phyloP scores from a whole-genome alignment of 2,329 filamentous ascomycete species.

The Colletotrichum sp. region DNA sequence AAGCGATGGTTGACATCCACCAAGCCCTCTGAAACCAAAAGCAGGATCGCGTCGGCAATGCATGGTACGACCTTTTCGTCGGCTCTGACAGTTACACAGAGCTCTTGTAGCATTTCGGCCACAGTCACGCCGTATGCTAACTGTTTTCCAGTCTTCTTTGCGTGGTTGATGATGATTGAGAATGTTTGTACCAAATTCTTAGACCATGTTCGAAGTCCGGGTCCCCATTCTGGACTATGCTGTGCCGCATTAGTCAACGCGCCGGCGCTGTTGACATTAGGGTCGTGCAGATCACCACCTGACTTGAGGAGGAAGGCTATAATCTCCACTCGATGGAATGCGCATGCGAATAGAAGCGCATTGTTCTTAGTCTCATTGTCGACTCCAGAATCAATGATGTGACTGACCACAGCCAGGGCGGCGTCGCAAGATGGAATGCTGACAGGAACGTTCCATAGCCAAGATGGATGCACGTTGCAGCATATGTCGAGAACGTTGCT shows the following conservation, averaged over 20 bases:
- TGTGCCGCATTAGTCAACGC: too few species aligned
- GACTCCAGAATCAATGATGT: fast-evolving
- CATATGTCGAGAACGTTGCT: background rate
- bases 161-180: background rate
- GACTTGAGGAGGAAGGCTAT: fast-evolving
- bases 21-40: background rate
- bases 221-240: too few species aligned
- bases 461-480: fast-evolving
- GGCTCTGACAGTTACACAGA: too few species aligned
- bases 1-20: background rate
- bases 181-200: fast-evolving
- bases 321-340: background rate
- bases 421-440: background rate
- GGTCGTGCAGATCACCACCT: background rate
- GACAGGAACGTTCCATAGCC: background rate
- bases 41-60: background rate
- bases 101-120: too few species aligned
- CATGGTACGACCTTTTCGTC: too few species aligned
- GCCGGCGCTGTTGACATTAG: too few species aligned
- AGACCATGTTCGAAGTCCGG: background rate
- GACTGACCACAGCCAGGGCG: background rate
- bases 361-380: fast-evolving
- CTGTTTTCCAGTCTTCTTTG: background rate
- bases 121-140: background rate
- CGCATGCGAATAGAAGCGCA: too few species aligned